phyloP scores from a whole-genome alignment of 1,139 yeast genomes.

The Suhomyces bribrorum region DNA sequence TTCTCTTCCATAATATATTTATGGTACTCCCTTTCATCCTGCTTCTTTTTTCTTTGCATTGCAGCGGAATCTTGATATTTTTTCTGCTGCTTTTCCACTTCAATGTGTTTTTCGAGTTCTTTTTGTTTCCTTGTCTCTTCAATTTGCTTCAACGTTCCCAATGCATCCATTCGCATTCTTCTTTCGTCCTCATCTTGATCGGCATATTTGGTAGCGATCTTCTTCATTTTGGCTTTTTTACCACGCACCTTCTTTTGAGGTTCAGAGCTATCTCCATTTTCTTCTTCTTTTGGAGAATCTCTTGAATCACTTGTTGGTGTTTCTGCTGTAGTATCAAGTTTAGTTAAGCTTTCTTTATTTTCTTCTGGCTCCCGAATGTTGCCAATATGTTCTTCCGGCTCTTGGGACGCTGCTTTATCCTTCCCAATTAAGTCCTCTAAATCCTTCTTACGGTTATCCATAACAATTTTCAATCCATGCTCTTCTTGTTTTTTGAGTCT shows the following conservation, averaged over 20 bases:
- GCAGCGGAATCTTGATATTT: conserved; percentile 20
- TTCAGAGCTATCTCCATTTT: conserved; percentile 11
- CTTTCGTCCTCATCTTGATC: conserved; percentile 93
- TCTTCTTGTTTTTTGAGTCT: conserved; percentile 46
- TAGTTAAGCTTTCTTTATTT: conserved; percentile 11
- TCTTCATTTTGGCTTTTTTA: conserved; percentile 79
- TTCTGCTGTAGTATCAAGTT: conserved; percentile 14
- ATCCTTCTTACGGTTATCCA: conserved; percentile 35
- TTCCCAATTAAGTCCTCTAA: conserved; percentile 19
- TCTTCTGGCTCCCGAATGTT: conserved; percentile 8
- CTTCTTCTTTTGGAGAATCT: conserved; percentile 15
- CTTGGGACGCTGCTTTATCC: conserved; percentile 8
- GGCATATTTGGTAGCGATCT: conserved; percentile 78
- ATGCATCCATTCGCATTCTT: conserved; percentile 65
- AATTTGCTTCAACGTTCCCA: conserved; percentile 79
- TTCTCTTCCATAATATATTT: conserved; percentile 44
- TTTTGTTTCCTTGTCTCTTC: conserved; percentile 39
- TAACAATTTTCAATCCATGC: conserved; percentile 44
- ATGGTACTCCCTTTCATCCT: conserved; percentile 49
- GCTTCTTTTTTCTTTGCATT: conserved; percentile 19
- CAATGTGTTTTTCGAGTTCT: conserved; percentile 22
- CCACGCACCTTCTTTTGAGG: conserved; percentile 58
- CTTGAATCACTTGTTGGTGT: conserved; percentile 4
- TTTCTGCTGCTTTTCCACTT: conserved; percentile 34
- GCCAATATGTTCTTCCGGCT: conserved; percentile 20